Percentiles rank a stretch among this genome's conserved stretches.
Evolutionary conservation across 805 yeast genomes (phyloP).

Genomic region (Candida sakaeoensis): DNA sequence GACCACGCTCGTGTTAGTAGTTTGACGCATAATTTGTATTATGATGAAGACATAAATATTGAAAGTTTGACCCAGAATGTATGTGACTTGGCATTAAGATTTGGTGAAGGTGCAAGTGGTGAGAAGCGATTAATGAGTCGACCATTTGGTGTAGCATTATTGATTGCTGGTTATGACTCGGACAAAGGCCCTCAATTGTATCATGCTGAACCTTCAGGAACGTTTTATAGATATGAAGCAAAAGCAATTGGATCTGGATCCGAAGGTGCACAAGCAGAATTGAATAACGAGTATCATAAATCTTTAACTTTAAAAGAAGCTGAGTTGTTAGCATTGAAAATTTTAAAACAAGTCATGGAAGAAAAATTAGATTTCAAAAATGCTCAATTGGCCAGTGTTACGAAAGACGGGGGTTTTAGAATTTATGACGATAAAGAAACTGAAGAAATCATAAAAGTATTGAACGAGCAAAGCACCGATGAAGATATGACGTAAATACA

Average conservation of each 20-base stretch:
- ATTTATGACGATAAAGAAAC: constrained; percentile 82
- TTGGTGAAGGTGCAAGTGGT: constrained; percentile 96
- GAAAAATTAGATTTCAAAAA: constrained; percentile 93
- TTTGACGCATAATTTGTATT: constrained; percentile 83
- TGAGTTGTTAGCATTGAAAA: constrained; percentile 81
- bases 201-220: constrained; percentile 99
- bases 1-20: constrained; percentile 94
- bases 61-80: constrained; percentile 95
- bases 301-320: constrained; percentile 91
- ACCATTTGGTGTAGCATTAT: constrained; percentile 97
- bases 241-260: constrained; percentile 99
- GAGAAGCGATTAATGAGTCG: constrained; percentile 95
- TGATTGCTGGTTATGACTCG: constrained; percentile 90
- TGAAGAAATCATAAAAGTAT: constrained; percentile 69
- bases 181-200: constrained; percentile 94
- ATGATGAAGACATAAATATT: constrained; percentile 87
- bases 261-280: constrained; percentile 98
- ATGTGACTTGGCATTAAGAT: constrained; percentile 92
- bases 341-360: constrained; percentile 97
- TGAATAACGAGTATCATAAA: constrained; percentile 93
- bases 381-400: constrained; percentile 92
- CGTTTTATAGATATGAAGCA: constrained; percentile 95
- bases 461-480: constrained; percentile 67
- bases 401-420: constrained; percentile 79
- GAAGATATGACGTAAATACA: constrained; percentile 16